phyloP scores from a whole-genome alignment of 2,329 filamentous ascomycete species.

The Fusarium sp. region DNA sequence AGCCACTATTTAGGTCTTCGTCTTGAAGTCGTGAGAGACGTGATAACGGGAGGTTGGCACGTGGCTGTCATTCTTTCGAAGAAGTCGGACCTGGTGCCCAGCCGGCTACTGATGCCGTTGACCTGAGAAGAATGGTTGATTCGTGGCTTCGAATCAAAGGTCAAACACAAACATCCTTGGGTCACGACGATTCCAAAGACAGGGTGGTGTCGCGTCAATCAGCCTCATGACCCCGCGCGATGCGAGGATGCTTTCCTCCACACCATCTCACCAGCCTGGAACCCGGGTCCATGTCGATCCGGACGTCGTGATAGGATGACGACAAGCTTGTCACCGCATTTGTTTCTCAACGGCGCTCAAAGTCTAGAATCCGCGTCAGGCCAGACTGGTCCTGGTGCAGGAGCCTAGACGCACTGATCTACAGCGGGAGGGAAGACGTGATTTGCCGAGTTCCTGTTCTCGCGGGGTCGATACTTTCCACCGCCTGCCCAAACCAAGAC shows the following conservation, averaged over 20 bases:
- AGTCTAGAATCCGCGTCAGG: not conserved
- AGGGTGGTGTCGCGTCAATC: not conserved
- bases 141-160: not conserved
- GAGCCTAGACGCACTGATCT: not conserved
- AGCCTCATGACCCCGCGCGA: not conserved
- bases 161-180: not conserved
- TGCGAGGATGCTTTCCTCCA: not conserved
- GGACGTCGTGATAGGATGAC: not conserved
- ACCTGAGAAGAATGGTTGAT: not conserved
- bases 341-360: not conserved
- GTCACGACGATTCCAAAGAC: not conserved
- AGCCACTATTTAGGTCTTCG: not conserved
- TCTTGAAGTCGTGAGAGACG: not conserved
- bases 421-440: not conserved
- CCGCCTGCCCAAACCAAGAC: not conserved
- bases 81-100: not conserved
- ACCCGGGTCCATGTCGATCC: not conserved
- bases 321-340: not conserved
- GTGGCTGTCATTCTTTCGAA: not conserved
- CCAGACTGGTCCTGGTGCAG: not conserved
- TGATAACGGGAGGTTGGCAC: not conserved
- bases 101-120: not conserved
- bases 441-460: not conserved
- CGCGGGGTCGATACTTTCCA: not conserved
- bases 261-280: not conserved